A percentile compares a stretch with the other conserved stretches of the same genome.
Conservation (phyloP, 1,284 basidiomycete genomes). For the Rhodotorula mucilaginosa region DNA sequence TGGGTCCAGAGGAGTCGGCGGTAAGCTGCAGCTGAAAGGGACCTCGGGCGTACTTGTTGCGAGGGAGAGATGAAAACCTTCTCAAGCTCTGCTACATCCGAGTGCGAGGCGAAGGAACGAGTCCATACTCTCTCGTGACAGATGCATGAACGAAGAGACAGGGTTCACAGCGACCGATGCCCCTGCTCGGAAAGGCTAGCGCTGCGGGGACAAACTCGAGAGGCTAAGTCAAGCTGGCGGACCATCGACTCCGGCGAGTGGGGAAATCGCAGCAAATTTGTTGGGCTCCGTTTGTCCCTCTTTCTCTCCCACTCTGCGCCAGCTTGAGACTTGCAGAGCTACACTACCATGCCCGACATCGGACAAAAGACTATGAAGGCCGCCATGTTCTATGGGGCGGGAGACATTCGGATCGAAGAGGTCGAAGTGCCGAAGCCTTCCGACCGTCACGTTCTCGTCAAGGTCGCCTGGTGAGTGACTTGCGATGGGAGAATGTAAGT, state of each 20-base stretch:
- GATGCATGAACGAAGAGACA: too few relatives aligned
- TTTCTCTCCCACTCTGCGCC: not conserved
- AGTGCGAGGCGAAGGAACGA: too few relatives aligned
- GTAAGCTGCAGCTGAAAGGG: too few relatives aligned
- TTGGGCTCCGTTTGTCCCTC: not conserved
- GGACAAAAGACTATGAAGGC: slow-evolving; percentile 34
- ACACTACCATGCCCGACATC: not conserved
- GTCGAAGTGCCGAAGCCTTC: slow-evolving; percentile 44
- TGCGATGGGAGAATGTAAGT: too few relatives aligned
- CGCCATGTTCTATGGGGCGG: slow-evolving; percentile 47
- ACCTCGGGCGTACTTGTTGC: too few relatives aligned
- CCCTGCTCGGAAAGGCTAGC: too few relatives aligned
- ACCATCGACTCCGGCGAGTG: not conserved
- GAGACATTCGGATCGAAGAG: slow-evolving; percentile 48
- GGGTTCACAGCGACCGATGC: too few relatives aligned
- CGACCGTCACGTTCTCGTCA: slow-evolving; percentile 46
- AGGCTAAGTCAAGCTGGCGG: too few relatives aligned
- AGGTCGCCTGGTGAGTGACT: slow-evolving; percentile 42
- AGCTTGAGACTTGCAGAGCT: not conserved
- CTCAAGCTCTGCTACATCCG: too few relatives aligned
- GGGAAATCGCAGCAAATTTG: not conserved
- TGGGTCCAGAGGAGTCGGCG: too few relatives aligned
- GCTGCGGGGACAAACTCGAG: not conserved
- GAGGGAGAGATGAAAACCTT: too few relatives aligned
- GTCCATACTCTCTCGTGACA: too few relatives aligned